Evolutionary conservation across 495 filamentous ascomycete genomes (phyloP), one percentile per base, ranked within the genome.

Genomic region (Lineolata rhizophorae): DNA sequence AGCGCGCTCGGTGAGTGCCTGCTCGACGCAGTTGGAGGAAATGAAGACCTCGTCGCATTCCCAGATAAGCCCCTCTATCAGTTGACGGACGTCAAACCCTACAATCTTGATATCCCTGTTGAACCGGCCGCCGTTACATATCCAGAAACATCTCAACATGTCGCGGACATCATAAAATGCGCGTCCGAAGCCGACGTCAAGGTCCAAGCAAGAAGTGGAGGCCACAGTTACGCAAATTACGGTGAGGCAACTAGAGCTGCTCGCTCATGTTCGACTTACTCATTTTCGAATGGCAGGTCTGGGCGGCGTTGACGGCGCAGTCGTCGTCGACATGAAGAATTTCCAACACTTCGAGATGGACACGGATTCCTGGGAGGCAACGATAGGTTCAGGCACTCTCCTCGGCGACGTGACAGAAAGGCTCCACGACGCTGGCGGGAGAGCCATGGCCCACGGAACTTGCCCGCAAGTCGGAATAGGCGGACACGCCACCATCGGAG

Each of bases 281-380:
- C 22, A 25, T 25, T 6, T 25, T 25, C 8, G 11, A 14, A 6
- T 11, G 14, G 5, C 14, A 42, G 64, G 65, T 10, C 46, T 69
- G 3, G 62, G 61, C 20, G 59, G 61, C 18, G 26, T 34, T 10
- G 42, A 57, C 28, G 53, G 53, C 1, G 53, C 52, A 2, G 43
- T 67, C 9, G 53, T 60, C 1, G 42, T 67, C 27, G 49, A 65
- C 38, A 27, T 64, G 5, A 40, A 55, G 28, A 40, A 57, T 27
- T 43, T 65, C 24, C 54, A 72, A 35, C 43, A 64, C 9, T 66
- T 48, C 32, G 38, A 36, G 22, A 48, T 48, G 48, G 40, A 49
- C 43, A 40, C 27, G 12, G 27, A 3, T 10, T 43, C 36, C 9
- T 43, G 40, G 39, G 34, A 35, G 10, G 46, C 46, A 2, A 46